Percentiles rank a stretch among this genome's conserved stretches.
phyloP scores from a whole-genome alignment of 1,284 basidiomycete genomes.

The Crocinoboletus sp. region DNA sequence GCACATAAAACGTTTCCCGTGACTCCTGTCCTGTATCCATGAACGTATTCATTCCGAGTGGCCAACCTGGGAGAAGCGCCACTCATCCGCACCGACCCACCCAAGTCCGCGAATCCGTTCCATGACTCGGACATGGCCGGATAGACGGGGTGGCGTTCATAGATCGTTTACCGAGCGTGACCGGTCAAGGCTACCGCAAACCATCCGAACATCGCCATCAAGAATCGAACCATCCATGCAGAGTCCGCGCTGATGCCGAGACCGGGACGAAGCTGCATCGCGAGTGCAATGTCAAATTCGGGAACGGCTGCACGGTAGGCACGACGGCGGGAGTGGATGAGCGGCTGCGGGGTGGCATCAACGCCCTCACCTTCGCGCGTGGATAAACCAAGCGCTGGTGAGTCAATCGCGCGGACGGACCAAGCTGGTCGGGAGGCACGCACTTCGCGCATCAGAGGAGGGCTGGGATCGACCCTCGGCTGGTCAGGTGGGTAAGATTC shows the following conservation, averaged over 20 bases:
- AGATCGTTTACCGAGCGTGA: slow-evolving; percentile 15
- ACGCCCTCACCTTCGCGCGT: slow-evolving; percentile 1
- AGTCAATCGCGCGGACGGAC: slow-evolving; percentile 38
- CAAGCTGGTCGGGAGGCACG: slow-evolving; percentile 34
- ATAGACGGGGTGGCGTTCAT: neutral
- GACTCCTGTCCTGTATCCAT: no score
- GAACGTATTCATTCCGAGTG: no score
- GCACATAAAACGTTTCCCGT: no score
- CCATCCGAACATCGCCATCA: slow-evolving; percentile 79
- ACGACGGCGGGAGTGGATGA: slow-evolving; percentile 25
- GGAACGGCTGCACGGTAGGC: slow-evolving; percentile 38
- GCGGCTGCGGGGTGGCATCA: slow-evolving; percentile 9
- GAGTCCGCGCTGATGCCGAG: slow-evolving; percentile 63
- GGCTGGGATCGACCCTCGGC: slow-evolving; percentile 13
- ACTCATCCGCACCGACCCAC: no score
- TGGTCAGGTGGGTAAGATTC: slow-evolving; percentile 5
- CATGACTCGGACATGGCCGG: no score
- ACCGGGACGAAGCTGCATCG: slow-evolving; percentile 68
- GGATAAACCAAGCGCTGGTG: slow-evolving; percentile 25
- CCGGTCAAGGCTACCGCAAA: slow-evolving; percentile 44
- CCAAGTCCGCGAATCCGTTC: no score
- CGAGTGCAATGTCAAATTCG: slow-evolving; percentile 62
- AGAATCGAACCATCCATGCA: slow-evolving; percentile 71
- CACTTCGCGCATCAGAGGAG: slow-evolving; percentile 33
- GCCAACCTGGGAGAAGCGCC: no score